Base-by-base conservation (phyloP, 768 basidiomycete genomes). In the Tephrocybe sp. region DNA sequence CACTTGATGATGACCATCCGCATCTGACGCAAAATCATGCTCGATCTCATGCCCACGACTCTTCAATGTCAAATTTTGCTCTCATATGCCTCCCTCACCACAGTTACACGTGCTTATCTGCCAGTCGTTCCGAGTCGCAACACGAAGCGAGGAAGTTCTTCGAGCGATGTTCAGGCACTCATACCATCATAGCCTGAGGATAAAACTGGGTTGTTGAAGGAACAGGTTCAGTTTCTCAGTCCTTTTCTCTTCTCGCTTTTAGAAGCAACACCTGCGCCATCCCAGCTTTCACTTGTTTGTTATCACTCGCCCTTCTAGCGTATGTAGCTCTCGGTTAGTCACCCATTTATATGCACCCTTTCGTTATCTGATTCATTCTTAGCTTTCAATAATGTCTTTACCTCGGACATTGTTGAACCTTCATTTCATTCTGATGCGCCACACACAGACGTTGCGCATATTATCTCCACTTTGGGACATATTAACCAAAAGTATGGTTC, bases 401-500 rank as follows among this genome's bases (percentile, higher is more conserved):
- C 60, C 2, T 47, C 65, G 30, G 60, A 64, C 4, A 64, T 63
- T n/a, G 65, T 66, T n/a, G 65, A 54, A 14, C 55, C 53, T 45
- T 47, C 57, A 2, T 44, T 67, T 12, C 52, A n/a, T n/a, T n/a
- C n/a, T n/a, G n/a, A 57, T 32, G 60, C 56, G 1, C 65, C 68
- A 3, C 35, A 54, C 13, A 74, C 74, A 4, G 70, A 76, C 48
- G 5, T 63, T n/a, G n/a, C n/a, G n/a, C n/a, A 62, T 38, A 76
- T 76, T 52, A 65, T 50, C 5, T 63, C 65, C 20, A 73, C 72
- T 2, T 63, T 58, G n/a, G 31, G 47, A 9, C 55, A 62, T 30
- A 68, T 74, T 38, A 61, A 73, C 54, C 73, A 74, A 60, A 75
- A 73, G 54, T 47, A 60, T 22, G 64, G 71, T 9, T 65, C 71